Base-by-base conservation (phyloP, 2,329 filamentous ascomycete genomes). In the Acarospora socialis region DNA sequence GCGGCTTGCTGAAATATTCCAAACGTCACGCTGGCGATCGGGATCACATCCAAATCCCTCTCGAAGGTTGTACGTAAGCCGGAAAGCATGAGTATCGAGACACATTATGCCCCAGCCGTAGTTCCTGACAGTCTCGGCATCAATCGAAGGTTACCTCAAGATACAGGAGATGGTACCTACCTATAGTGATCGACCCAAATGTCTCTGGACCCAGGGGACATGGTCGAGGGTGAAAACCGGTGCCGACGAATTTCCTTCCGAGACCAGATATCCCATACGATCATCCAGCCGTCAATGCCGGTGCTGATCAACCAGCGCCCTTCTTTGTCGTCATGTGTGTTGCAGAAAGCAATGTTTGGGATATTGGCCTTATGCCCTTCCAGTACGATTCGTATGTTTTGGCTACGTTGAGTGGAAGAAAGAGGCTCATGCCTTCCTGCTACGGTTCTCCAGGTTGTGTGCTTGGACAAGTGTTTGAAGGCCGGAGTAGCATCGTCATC, bases 301-400 rank as follows among this genome's bases (percentile, higher is more conserved):
- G 64, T 68, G 33, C 66, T 70, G 17, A 70, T 47, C 32, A 77
- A 60, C 65, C 66, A 74, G 32, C 56, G 54, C 4, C 66, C 70
- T 16, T 61, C 53, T 0, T 61, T 57, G 41, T 74, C 70, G 23
- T 67, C 53, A 10, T 63, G 61, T 21, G 59, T 70, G 39, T 74
- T 74, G 37, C 70, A 60, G 45, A 77, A 76, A 0, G 61, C 57
- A 13, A 77, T 57, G 27, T 57, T 58, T 2, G 72, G 72, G 12
- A 76, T 69, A 41, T 77, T 76, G 6, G 52, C 45, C 14, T 44
- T 45, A 43, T 64, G 61, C 3, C 57, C 58, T 7, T 37, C 45
- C 22, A 63, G 56, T 9, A 48, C 55, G 23, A 63, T 44, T 22
- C 53, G 55, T 20, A 62, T 47, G 37, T 64, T n/a, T n/a, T n/a